phyloP scores from a whole-genome alignment of 2,329 filamentous ascomycete species.

The Chaetothyriales sp. region DNA sequence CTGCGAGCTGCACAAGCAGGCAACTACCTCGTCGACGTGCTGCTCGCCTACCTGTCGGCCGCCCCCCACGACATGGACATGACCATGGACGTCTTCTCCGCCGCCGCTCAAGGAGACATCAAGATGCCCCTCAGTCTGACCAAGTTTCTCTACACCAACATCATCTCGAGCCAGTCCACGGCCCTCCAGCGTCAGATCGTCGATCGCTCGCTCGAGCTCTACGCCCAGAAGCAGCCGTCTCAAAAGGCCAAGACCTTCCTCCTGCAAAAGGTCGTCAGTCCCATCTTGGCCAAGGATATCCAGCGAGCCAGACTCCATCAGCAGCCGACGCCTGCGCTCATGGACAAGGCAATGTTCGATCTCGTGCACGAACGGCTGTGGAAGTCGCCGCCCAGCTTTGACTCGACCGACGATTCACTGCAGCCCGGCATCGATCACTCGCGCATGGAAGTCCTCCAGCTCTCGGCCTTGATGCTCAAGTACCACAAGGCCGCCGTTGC shows the following conservation, averaged over 20 bases:
- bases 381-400: conserved; percentile 75
- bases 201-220: conserved; percentile 75
- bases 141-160: conserved; percentile 68
- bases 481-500: conserved; percentile 80
- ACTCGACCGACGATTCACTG: conserved; percentile 66
- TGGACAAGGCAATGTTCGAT: conserved; percentile 78
- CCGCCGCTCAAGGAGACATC: conserved; percentile 69
- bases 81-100: conserved; percentile 72
- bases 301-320: conserved; percentile 60
- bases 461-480: conserved; percentile 89
- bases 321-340: conserved; percentile 53
- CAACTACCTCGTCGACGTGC: conserved; percentile 73
- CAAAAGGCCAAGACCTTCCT: conserved; percentile 90
- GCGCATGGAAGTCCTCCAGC: conserved; percentile 85
- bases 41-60: conserved; percentile 65
- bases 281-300: conserved; percentile 90
- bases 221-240: conserved; percentile 61
- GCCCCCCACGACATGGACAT: conserved; percentile 67
- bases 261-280: conserved; percentile 84
- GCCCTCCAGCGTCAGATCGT: conserved; percentile 76
- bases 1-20: conserved; percentile 78
- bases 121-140: conserved; percentile 63
- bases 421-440: conserved; percentile 89
- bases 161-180: conserved; percentile 72
- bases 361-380: conserved; percentile 85